Evolutionary conservation across 345 rosid species (phyloP).

Genomic region (Carallia brachiata): DNA sequence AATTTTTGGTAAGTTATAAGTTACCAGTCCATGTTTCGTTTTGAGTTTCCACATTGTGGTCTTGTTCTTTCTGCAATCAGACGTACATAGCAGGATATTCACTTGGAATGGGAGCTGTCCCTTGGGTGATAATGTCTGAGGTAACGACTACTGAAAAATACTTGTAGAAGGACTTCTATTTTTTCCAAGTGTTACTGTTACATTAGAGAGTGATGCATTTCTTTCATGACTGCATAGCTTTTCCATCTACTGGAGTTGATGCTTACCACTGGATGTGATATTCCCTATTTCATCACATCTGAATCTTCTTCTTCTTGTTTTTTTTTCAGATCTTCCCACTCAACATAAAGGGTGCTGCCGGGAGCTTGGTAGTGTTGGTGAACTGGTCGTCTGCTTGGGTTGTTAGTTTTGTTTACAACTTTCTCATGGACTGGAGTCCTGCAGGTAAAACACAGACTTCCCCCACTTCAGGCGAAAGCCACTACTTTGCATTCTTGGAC

Average conservation of each 20-base stretch:
- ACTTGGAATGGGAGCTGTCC: slow-evolving; percentile 91
- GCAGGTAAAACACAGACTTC: slow-evolving; percentile 39
- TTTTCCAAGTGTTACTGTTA: no score
- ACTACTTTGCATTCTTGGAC: not conserved
- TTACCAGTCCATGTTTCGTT: no score
- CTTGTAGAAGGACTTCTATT: no score
- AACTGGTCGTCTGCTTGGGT: slow-evolving; percentile 94
- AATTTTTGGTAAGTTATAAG: no score
- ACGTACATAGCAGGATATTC: slow-evolving; percentile 63
- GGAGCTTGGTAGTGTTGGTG: slow-evolving; percentile 90
- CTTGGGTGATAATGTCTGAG: slow-evolving; percentile 99
- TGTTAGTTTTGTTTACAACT: slow-evolving; percentile 83
- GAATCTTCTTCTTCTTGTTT: not conserved
- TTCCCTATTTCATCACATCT: no score
- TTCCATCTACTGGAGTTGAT: no score
- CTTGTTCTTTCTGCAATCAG: slow-evolving; percentile 28
- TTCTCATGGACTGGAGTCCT: slow-evolving; percentile 78
- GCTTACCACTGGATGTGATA: no score
- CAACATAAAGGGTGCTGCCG: slow-evolving; percentile 79
- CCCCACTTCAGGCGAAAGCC: not conserved
- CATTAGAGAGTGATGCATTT: no score
- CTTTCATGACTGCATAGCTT: no score
- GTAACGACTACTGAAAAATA: slow-evolving; percentile 28
- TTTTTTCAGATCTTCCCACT: slow-evolving; percentile 75
- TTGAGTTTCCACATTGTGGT: no score